A percentile compares a stretch with the other conserved stretches of the same genome.
These are phyloP conservation scores for Stentor roeselii DNA, from an alignment of 73 alveolate species.

Conservation along the genomic window DNA sequence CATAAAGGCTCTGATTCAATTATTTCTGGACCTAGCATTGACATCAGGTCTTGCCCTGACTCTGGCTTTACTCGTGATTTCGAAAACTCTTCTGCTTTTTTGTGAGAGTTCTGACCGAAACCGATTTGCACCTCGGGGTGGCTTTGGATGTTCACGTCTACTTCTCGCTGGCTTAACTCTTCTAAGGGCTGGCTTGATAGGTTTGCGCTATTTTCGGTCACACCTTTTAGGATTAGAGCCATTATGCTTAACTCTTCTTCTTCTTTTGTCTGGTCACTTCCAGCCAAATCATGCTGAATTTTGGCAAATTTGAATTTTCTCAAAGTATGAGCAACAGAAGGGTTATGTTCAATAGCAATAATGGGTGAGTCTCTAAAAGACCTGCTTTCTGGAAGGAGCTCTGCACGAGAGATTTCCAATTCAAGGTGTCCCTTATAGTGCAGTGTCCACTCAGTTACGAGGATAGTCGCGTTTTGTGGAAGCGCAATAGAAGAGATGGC, in stretches of 20 bases:
- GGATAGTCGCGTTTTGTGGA: not conserved
- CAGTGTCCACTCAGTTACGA: not conserved
- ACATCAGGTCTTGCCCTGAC: not conserved
- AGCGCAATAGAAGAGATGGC: not conserved
- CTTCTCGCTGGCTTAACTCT: not conserved
- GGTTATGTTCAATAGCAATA: not conserved
- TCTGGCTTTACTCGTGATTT: not conserved
- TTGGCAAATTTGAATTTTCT: not conserved
- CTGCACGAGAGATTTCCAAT: not conserved
- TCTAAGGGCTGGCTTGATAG: not conserved
- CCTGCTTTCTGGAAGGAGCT: not conserved
- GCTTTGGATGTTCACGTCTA: not conserved
- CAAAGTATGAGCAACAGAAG: not conserved
- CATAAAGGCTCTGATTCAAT: not conserved
- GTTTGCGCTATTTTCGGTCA: not conserved
- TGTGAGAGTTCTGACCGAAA: not conserved
- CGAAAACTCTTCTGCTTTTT: not conserved
- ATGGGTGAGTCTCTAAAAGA: not conserved
- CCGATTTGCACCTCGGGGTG: not conserved
- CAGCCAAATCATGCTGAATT: not conserved
- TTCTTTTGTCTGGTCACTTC: not conserved
- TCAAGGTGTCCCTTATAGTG: not conserved
- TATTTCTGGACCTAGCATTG: not conserved
- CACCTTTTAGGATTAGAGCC: no score
- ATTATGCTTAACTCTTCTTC: not conserved